These are phyloP conservation scores for Jatropha podagrica DNA, from an alignment of 441 rosid genomes.

Conservation along the genomic window DNA sequence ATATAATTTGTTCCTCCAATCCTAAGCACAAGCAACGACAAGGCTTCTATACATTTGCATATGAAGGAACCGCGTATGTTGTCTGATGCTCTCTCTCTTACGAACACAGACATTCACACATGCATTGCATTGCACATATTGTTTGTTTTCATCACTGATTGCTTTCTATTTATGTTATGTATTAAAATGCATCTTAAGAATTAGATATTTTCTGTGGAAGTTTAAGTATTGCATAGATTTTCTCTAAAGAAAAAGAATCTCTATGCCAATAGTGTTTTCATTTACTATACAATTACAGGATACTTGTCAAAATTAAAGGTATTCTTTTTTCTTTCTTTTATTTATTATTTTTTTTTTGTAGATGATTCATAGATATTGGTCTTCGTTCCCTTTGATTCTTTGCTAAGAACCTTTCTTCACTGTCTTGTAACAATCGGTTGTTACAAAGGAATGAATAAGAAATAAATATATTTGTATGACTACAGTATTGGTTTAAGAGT, in stretches of 20 bases:
- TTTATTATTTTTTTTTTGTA: neutral
- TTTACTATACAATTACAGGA: neutral
- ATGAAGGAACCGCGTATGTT: conserved; percentile 51
- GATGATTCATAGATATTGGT: neutral
- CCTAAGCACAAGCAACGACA: conserved; percentile 96
- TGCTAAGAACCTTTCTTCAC: neutral
- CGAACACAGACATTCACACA: neutral
- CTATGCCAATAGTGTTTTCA: too few relatives aligned
- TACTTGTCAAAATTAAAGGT: neutral
- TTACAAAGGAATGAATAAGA: neutral
- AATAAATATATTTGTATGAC: too few relatives aligned
- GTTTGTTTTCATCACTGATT: neutral
- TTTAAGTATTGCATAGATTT: neutral
- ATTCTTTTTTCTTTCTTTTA: neutral
- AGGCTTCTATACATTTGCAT: conserved; percentile 58
- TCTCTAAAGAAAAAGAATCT: neutral
- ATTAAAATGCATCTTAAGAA: neutral
- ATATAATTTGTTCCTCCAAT: conserved; percentile 69
- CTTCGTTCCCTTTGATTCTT: neutral
- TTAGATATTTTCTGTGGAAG: too few relatives aligned
- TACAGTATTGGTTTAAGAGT: neutral
- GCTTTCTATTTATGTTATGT: too few relatives aligned
- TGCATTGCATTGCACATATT: neutral
- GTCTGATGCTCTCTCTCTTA: neutral
- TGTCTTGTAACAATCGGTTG: neutral